Evolutionary conservation across 1,139 yeast species (phyloP).

Genomic region (Kluyveromyces sp.): DNA sequence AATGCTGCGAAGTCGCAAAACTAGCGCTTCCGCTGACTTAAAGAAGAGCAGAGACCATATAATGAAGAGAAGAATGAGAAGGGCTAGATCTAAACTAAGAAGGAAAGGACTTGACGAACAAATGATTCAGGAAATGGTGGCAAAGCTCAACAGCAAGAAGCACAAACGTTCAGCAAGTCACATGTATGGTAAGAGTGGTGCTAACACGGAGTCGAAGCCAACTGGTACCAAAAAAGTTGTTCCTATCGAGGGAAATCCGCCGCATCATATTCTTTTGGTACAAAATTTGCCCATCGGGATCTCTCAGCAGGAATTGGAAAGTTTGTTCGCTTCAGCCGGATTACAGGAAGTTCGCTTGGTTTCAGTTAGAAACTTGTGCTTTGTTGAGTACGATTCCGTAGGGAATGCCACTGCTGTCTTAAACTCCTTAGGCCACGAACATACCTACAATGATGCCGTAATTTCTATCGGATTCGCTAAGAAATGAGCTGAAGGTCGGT

Average conservation of each 20-base stretch:
- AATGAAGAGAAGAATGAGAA: neutral
- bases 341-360: conserved; percentile 56
- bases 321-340: conserved; percentile 46
- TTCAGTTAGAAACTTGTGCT: conserved; percentile 61
- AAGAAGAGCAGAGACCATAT: conserved; percentile 6
- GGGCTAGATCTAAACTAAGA: conserved; percentile 13
- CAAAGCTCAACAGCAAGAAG: conserved; percentile 1
- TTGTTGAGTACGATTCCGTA: conserved; percentile 67
- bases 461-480: conserved; percentile 27
- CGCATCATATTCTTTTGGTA: conserved; percentile 62
- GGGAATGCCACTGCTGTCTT: conserved; percentile 42
- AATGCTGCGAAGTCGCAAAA: neutral
- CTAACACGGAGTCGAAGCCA: neutral
- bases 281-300: conserved; percentile 54
- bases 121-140: conserved; percentile 11
- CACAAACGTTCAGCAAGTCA: conserved; percentile 26
- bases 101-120: conserved; percentile 17
- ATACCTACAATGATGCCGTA: conserved; percentile 18
- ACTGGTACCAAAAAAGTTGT: conserved; percentile 23
- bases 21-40: neutral
- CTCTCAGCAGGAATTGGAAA: conserved; percentile 36
- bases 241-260: conserved; percentile 38
- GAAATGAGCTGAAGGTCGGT: conserved; percentile 7
- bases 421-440: conserved; percentile 33
- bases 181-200: neutral